phyloP scores from a whole-genome alignment of 768 basidiomycete genomes.

The Mrakia blollopis region DNA sequence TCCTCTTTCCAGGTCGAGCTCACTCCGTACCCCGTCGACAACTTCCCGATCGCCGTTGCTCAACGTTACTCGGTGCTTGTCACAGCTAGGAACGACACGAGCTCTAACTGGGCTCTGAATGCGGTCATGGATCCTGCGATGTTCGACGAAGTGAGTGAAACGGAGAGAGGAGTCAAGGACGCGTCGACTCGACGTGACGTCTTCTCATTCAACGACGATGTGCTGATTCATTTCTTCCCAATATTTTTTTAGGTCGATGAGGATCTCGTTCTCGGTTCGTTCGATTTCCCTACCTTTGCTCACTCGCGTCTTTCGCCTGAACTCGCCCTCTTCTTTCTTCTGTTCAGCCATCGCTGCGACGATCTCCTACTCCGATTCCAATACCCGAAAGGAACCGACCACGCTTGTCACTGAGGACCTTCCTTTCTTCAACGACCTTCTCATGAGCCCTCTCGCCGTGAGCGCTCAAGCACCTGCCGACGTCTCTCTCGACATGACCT shows the following conservation, averaged over 20 bases:
- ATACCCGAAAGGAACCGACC: conserved; percentile 54
- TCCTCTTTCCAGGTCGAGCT: conserved; percentile 50
- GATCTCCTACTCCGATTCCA: conserved; percentile 63
- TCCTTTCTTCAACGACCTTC: conserved; percentile 58
- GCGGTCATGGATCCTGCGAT: conserved; percentile 81
- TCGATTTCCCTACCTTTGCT: too few species aligned
- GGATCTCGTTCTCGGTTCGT: background rate
- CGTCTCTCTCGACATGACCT: conserved; percentile 60
- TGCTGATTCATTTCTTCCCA: conserved; percentile 56
- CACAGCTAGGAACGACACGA: conserved; percentile 78
- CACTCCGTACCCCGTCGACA: conserved; percentile 64
- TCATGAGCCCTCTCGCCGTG: conserved; percentile 1
- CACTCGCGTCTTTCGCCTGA: background rate
- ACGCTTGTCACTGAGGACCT: conserved; percentile 54
- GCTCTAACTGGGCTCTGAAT: conserved; percentile 77
- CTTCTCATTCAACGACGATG: conserved; percentile 59
- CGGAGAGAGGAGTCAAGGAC: too few species aligned
- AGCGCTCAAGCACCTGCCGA: conserved; percentile 46
- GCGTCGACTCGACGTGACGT: too few species aligned
- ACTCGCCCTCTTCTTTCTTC: too few species aligned
- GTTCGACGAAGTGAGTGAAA: conserved; percentile 86
- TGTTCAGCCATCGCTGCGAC: conserved; percentile 58
- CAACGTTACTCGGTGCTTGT: conserved; percentile 95
- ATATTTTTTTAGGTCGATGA: background rate
- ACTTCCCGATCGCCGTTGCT: conserved; percentile 71